Evolutionary conservation across 495 filamentous ascomycete species (phyloP).

Genomic region (Cercophora newfieldiana): DNA sequence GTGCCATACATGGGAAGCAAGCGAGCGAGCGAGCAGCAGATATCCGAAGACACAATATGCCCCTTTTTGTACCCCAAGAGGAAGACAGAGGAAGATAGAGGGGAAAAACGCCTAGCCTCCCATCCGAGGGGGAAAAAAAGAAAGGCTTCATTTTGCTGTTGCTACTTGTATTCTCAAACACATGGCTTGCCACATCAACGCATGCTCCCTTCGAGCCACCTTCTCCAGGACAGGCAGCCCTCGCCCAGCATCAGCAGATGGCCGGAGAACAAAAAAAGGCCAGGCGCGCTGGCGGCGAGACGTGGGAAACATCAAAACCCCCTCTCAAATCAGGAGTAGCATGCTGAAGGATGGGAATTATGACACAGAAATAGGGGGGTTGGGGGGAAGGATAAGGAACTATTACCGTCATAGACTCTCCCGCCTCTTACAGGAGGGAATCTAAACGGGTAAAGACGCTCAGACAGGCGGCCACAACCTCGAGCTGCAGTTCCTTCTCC

Average conservation of each 20-base stretch:
- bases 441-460: constrained; percentile 96
- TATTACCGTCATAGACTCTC: constrained; percentile 1
- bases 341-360: not conserved
- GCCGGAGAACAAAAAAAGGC: no score
- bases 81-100: no score
- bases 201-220: no score
- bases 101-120: no score
- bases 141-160: no score
- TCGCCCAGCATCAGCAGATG: no score
- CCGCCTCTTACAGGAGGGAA: constrained; percentile 62
- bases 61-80: no score
- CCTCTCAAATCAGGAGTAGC: not conserved
- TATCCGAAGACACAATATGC: no score
- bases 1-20: no score
- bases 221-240: no score
- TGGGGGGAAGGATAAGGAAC: not conserved
- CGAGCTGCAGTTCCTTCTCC: constrained; percentile 92
- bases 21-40: no score
- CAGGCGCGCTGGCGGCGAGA: not conserved
- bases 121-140: no score
- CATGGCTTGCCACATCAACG: not conserved
- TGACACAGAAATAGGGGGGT: not conserved
- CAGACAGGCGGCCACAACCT: constrained; percentile 94
- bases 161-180: not conserved
- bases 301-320: not conserved